These are phyloP conservation scores for Hydnum rufescens DNA, from an alignment of 768 basidiomycete species.

Conservation along the genomic window DNA sequence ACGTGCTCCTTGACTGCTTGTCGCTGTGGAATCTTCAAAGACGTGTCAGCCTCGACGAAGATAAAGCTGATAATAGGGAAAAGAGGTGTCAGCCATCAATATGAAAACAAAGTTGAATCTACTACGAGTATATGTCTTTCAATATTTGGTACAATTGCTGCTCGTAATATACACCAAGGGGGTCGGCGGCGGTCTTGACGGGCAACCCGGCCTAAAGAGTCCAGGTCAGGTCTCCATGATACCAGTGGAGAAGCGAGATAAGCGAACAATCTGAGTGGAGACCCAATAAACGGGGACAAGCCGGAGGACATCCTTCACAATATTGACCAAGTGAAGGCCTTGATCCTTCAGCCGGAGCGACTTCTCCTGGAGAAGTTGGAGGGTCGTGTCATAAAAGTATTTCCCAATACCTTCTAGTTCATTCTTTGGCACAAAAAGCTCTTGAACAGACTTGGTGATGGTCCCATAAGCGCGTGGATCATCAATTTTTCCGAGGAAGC, in stretches of 20 bases:
- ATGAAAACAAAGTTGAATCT: background rate
- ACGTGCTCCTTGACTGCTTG: background rate
- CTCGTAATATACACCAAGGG: constrained; percentile 7
- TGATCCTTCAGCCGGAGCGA: constrained; percentile 18
- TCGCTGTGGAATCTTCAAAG: background rate
- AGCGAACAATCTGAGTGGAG: constrained; percentile 26
- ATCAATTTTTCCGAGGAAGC: background rate
- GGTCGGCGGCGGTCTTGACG: background rate
- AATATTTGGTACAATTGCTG: constrained; percentile 5
- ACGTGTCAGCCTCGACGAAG: background rate
- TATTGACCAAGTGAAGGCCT: constrained; percentile 26
- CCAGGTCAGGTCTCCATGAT: background rate
- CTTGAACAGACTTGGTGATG: constrained; percentile 6
- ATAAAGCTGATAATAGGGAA: background rate
- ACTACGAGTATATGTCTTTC: constrained; percentile 4
- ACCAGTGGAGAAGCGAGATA: background rate
- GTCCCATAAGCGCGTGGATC: background rate
- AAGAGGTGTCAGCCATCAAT: background rate
- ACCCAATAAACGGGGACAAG: constrained; percentile 41
- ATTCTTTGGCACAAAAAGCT: constrained; percentile 8
- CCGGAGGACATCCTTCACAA: constrained; percentile 50
- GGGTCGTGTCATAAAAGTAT: constrained; percentile 13
- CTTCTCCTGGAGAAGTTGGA: constrained; percentile 16
- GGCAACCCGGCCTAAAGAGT: constrained; percentile 3
- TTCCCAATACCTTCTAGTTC: constrained; percentile 1